A percentile compares a stretch with the other conserved stretches of the same genome.
Conservation (phyloP, 345 rosid genomes). For the Draba incana region DNA sequence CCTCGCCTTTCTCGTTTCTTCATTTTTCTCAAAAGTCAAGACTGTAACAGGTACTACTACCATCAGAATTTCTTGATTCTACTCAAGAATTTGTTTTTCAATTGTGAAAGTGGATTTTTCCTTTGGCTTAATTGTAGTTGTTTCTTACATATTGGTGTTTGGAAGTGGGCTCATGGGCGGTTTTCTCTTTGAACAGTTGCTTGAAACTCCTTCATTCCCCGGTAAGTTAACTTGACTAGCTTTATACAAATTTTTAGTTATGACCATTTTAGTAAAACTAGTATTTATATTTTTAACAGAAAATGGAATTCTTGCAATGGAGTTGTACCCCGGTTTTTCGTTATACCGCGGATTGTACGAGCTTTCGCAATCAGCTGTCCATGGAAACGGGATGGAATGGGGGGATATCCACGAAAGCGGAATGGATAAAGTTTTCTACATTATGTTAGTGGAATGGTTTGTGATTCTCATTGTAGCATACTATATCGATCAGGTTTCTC, state of each 20-base stretch:
- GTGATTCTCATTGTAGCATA: slow-evolving; percentile 62
- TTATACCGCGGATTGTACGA: slow-evolving; percentile 86
- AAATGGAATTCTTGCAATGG: slow-evolving; percentile 60
- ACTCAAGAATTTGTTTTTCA: slow-evolving; percentile 1
- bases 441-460: slow-evolving; percentile 79
- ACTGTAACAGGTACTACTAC: slow-evolving; percentile 76
- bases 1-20: slow-evolving; percentile 67
- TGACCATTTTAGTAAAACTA: slow-evolving; percentile 17
- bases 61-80: slow-evolving; percentile 30
- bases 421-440: slow-evolving; percentile 61
- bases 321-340: slow-evolving; percentile 91
- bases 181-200: slow-evolving; percentile 60
- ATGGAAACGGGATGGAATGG: slow-evolving; percentile 79
- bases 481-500: slow-evolving; percentile 52
- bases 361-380: slow-evolving; percentile 55
- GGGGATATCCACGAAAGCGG: slow-evolving; percentile 62
- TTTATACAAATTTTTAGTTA: background rate
- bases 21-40: slow-evolving; percentile 71
- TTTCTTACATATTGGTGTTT: slow-evolving; percentile 68
- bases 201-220: slow-evolving; percentile 69
- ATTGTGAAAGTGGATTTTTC: background rate
- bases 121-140: slow-evolving; percentile 49
- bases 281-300: slow-evolving; percentile 49
- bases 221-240: slow-evolving; percentile 50
- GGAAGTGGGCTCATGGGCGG: slow-evolving; percentile 82